Conservation (phyloP, 2,329 filamentous ascomycete species). For the Cercospora sesami region DNA sequence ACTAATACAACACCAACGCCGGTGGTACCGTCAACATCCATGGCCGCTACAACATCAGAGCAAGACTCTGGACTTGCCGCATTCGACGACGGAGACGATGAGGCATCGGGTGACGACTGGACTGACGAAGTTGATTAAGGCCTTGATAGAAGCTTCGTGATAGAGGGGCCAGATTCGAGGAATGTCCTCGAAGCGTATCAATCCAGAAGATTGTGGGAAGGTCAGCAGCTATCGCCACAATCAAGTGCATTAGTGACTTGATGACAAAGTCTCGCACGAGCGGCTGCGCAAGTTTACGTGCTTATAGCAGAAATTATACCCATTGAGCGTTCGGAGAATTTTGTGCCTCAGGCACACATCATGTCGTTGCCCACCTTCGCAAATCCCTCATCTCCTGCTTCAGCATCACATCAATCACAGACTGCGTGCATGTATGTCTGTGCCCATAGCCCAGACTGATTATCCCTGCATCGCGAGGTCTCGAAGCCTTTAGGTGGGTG, state of each 20-base stretch:
- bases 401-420: background rate
- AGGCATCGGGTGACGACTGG: background rate
- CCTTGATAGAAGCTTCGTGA: background rate
- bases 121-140: background rate
- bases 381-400: background rate
- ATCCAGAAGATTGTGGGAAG: background rate
- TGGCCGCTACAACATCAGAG: background rate
- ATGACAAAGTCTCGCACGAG: background rate
- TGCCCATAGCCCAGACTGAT: background rate
- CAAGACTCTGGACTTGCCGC: background rate
- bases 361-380: background rate
- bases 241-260: background rate
- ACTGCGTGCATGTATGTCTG: background rate
- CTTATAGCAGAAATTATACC: background rate
- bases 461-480: background rate
- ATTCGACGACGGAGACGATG: background rate
- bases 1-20: background rate
- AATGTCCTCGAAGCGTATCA: background rate
- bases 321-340: background rate
- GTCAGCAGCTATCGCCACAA: background rate
- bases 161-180: background rate
- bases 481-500: background rate
- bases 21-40: background rate
- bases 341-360: background rate
- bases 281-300: background rate